Base-by-base conservation (phyloP, 163 green algal species). In the Trebouxiophyceae sp. region DNA sequence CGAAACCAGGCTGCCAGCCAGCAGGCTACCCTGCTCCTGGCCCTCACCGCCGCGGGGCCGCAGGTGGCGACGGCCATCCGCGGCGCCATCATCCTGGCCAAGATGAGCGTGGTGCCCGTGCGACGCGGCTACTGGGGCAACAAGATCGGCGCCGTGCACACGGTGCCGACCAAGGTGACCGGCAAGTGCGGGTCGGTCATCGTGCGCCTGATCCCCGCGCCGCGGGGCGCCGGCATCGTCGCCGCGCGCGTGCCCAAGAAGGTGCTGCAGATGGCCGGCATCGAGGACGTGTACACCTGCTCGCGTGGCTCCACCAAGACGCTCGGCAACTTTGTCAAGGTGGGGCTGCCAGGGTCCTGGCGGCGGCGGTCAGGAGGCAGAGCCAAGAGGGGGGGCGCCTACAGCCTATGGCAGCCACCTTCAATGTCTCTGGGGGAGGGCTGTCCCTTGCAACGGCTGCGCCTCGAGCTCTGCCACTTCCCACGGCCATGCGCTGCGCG, bases 261-360 rank as follows among this genome's bases (percentile, higher is more conserved):
- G 88, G 92, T 99, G 68, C 81, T 99, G 77, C 87, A 97, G 82
- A 97, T 99, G 86, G 94, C 94, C 4, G 94, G 94, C 47, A 97
- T 99, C 75, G 92, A 98, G 67, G 94, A 99, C 81, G 96, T 91
- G 81, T 99, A 97, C 89, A 99, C 94, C 56, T 87, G 68, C 55
- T 97, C 94, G n/a, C 78, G 84, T 66, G 94, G 94, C 57, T 92
- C 81, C 68, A 96, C 89, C 70, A 96, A 95, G 76, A 99, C 94
- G 26, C 86, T 99, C 58, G 94, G 93, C 69, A 99, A 99, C 90
- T 97, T 97, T 74, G 89, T 99, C 50, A 97, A 97, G 88, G 85
- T 73, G 32, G 1, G 60, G 12, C 16, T 50, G n/a, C n/a, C n/a
- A n/a, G n/a, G n/a, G n/a, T n/a, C n/a, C n/a, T n/a, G n/a, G n/a